phyloP scores from a whole-genome alignment of 495 filamentous ascomycete species.

The Penicillium macrosclerotiorum region DNA sequence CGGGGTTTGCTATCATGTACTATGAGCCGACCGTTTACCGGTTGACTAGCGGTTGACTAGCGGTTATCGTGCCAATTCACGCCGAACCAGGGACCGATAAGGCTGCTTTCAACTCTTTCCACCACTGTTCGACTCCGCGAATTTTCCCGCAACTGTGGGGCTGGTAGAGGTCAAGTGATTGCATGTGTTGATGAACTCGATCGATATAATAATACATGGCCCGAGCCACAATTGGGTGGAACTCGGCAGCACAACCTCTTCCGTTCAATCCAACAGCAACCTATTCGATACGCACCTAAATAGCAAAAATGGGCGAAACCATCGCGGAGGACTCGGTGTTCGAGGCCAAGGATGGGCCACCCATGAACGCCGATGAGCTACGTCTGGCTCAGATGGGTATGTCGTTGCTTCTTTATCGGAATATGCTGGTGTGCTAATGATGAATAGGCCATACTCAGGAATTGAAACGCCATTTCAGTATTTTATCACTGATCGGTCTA shows the following conservation, averaged over 20 bases:
- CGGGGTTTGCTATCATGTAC: constrained; percentile 1
- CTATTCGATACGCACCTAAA: no score
- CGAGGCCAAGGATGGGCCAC: neutral
- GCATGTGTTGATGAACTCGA: no score
- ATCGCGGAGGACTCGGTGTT: neutral
- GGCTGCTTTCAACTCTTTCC: neutral
- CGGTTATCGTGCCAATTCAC: no score
- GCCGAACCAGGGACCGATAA: no score
- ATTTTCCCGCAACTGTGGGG: neutral
- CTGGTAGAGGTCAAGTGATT: neutral
- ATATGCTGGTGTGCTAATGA: neutral
- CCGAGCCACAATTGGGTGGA: no score
- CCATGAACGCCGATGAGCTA: constrained; percentile 2
- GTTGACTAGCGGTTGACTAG: no score
- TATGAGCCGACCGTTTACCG: neutral
- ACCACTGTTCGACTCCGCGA: neutral
- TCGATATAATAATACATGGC: no score
- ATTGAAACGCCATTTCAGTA: constrained; percentile 4
- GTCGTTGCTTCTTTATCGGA: neutral
- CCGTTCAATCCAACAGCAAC: no score
- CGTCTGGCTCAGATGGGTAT: constrained; percentile 4
- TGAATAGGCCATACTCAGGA: neutral
- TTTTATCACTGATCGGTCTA: constrained; percentile 1
- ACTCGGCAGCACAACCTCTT: no score
- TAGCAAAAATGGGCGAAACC: neutral